Base-by-base conservation (phyloP, 768 basidiomycete species). In the Russula griseocarnosa region DNA sequence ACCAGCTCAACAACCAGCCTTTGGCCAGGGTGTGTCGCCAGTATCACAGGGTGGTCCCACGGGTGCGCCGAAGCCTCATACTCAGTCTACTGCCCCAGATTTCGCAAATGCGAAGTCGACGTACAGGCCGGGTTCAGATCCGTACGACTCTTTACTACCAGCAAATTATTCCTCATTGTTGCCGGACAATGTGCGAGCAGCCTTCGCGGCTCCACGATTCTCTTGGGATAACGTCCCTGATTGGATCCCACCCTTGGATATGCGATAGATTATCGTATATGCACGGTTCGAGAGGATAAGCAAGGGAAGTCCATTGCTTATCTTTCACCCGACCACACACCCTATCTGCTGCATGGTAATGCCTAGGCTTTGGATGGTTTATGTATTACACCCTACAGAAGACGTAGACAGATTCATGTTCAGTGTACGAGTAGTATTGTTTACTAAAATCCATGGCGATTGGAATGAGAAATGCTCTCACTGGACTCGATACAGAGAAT, bases 141-240 rank as follows among this genome's bases (percentile, higher is more conserved):
- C 81, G 51, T 88, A 86, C 67, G 82, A 85, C 60, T 65, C 59
- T 44, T 71, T 79, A 16, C 75, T 90, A 28, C 87, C 87, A 6
- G 66, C 69, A n/a, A 78, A 84, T 64, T 90, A 90, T 72, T 65
- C 75, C 40, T 73, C 79, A 38, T 71, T 80, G 38, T 69, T 89
- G 18, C 86, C 88, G 1, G 69, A 74, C 36, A 70, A 70, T 5
- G 80, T 77, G 42, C 71, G 77, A 67, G 78, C 77, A 4, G 85
- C 85, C 32, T 90, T 88, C 64, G 70, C 75, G 61, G 75, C 46
- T 73, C 75, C 56, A 81, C 73, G 71, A 88, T 90, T 70, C 80
- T 82, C 70, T 83, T 82, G 77, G 83, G 85, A 73, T 54, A 81
- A 80, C 62, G 78, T 90, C 52, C 88, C 88, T 1, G 86, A 87